Base-by-base conservation (phyloP, 805 yeast species). In the Wickerhamiella spandovensis region DNA sequence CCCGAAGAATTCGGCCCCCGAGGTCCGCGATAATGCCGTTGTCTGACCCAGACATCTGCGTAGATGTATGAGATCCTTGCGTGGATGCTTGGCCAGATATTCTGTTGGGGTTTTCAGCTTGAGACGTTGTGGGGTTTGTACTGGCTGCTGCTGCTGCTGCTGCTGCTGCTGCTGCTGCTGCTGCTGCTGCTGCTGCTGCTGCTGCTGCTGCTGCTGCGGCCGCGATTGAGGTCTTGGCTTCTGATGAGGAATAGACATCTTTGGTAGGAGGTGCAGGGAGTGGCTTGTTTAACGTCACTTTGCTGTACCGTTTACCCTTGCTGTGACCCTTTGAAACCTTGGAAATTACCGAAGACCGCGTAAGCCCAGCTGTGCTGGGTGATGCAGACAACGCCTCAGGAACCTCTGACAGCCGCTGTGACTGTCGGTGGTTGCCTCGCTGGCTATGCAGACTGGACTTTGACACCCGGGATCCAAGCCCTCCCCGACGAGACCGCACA, bases 1-100 rank as follows among this genome's bases (percentile, higher is more conserved):
- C 95, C 62, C 70, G 74, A 67, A 79, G 85, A 21, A 49, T 37
- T 1, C 56, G 47, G 15, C 64, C 61, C 0, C 28, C 13, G 13
- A 56, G 45, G 22, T 59, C 50, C 9, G 52, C 52, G 1, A 58
- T 46, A 1, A 59, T 54, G 5, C 63, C 63, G 3, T 51, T 21
- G 4, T 15, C n/a, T 20, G 4, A 2, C 5, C 9, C 43, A 18
- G n/a, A 21, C 35, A 17, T 28, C 12, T 28, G 32, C 3, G 15
- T 12, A 15, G 32, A 28, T 3, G 32, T 28, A 9, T 28, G 5
- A 15, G 32, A 28, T 8, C 32, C 32, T 28, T 28, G 32, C 12
- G 32, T 28, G 15, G 32, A 28, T 12, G 32, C 15, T 28, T 28
- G 32, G 15, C 15, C 12, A 4, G 32, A 28, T 3, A 9, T 15